A percentile compares a stretch with the other conserved stretches of the same genome.
phyloP scores from a whole-genome alignment of 495 filamentous ascomycete genomes.

The Neohortaea acidophila region DNA sequence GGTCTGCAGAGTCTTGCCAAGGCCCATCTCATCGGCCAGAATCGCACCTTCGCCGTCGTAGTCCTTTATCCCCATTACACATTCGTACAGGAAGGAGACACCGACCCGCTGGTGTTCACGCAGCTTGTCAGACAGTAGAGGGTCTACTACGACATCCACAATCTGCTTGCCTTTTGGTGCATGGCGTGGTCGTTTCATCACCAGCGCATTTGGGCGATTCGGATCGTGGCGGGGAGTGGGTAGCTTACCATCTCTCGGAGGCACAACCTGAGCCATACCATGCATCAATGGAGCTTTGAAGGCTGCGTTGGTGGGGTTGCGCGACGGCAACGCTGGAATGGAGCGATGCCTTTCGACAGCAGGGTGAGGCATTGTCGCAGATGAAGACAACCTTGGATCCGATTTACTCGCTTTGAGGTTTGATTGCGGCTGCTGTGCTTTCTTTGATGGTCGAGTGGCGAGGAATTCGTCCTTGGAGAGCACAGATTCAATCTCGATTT shows the following conservation, averaged over 20 bases:
- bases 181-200: slow-evolving; percentile 49
- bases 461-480: slow-evolving; percentile 50
- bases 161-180: slow-evolving; percentile 49
- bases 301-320: slow-evolving; percentile 13
- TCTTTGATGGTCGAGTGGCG: slow-evolving; percentile 34
- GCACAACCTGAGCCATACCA: slow-evolving; percentile 37
- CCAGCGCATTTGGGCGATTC: slow-evolving; percentile 41
- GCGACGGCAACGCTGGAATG: slow-evolving; percentile 13
- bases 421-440: slow-evolving; percentile 16
- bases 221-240: slow-evolving; percentile 56
- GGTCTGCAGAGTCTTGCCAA: slow-evolving; percentile 69
- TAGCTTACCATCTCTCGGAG: slow-evolving; percentile 24
- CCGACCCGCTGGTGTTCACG: slow-evolving; percentile 66
- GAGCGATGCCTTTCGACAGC: slow-evolving; percentile 15
- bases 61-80: slow-evolving; percentile 63
- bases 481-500: slow-evolving; percentile 55
- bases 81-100: slow-evolving; percentile 67
- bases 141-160: slow-evolving; percentile 72
- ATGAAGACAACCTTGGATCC: too few relatives aligned
- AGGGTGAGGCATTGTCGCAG: too few relatives aligned
- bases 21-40: slow-evolving; percentile 69
- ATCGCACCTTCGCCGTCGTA: slow-evolving; percentile 63
- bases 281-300: slow-evolving; percentile 50
- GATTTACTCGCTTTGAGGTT: slow-evolving; percentile 13
- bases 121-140: slow-evolving; percentile 47